phyloP scores from a whole-genome alignment of 2,329 filamentous ascomycete genomes.

The Cucurbitaria berberidis region DNA sequence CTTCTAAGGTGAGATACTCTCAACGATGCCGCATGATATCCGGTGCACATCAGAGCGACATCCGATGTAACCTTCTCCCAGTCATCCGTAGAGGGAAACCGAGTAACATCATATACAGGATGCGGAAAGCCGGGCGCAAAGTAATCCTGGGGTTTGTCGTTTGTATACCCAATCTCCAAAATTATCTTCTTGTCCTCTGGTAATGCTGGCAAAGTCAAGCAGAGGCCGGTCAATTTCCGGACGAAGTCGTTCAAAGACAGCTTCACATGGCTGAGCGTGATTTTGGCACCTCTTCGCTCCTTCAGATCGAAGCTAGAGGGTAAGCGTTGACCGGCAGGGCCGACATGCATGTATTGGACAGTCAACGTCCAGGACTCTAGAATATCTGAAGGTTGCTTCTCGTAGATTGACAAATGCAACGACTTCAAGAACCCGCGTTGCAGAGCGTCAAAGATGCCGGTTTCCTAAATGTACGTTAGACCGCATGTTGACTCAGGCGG shows the following conservation, averaged over 20 bases:
- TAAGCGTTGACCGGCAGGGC: background rate
- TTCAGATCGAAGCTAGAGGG: conserved; percentile 33
- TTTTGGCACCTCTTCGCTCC: conserved; percentile 34
- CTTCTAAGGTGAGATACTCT: conserved; percentile 34
- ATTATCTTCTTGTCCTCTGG: conserved; percentile 51
- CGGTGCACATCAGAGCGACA: conserved; percentile 45
- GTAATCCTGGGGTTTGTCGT: conserved; percentile 49
- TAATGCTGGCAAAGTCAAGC: conserved; percentile 35
- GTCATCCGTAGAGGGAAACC: conserved; percentile 41
- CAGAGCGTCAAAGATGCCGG: conserved; percentile 56
- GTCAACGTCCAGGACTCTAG: conserved; percentile 59
- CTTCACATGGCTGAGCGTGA: conserved; percentile 51
- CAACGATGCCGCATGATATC: conserved; percentile 46
- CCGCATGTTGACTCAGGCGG: too few species aligned
- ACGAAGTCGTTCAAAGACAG: conserved; percentile 53
- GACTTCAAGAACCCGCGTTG: conserved; percentile 51
- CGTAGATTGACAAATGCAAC: conserved; percentile 56
- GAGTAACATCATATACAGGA: conserved; percentile 28
- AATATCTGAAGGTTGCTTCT: conserved; percentile 47
- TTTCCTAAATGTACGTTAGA: conserved; percentile 48
- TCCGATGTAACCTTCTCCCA: conserved; percentile 43
- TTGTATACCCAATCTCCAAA: conserved; percentile 54
- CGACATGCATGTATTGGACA: conserved; percentile 49
- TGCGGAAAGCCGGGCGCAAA: conserved; percentile 51
- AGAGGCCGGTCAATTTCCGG: conserved; percentile 49